These are phyloP conservation scores for Malus sylvestris DNA, from an alignment of 306 rosid species.

Conservation along the genomic window DNA sequence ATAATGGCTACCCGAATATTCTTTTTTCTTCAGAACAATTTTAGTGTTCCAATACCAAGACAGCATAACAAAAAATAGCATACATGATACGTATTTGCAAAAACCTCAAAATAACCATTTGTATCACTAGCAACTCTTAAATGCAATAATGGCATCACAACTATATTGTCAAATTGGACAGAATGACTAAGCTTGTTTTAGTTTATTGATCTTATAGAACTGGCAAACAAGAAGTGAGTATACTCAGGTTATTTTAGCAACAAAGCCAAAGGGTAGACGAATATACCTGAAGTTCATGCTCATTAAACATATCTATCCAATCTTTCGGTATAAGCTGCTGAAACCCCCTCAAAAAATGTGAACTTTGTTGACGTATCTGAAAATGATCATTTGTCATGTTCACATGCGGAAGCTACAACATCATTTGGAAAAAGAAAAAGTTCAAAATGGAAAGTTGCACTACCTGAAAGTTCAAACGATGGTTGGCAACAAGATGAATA, in stretches of 20 bases:
- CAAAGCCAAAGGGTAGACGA: conserved; percentile 9
- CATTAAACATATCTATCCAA: conserved; percentile 97
- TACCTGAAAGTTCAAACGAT: conserved; percentile 97
- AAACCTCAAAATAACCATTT: neutral
- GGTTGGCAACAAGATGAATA: conserved; percentile 96
- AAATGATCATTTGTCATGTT: conserved; percentile 2
- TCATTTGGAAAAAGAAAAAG: neutral
- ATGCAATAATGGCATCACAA: neutral
- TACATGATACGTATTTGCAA: neutral
- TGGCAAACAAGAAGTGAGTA: neutral
- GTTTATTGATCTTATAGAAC: neutral
- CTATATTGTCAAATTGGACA: neutral
- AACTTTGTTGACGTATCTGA: conserved; percentile 98
- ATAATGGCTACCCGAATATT: neutral
- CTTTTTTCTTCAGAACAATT: neutral
- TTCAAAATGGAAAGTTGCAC: conserved; percentile 13
- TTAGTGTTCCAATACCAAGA: neutral
- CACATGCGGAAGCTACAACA: neutral
- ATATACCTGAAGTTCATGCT: conserved; percentile 94
- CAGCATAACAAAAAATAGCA: neutral
- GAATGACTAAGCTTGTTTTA: neutral
- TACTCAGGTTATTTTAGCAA: neutral
- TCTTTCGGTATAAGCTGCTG: conserved; percentile 94
- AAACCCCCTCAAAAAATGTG: conserved; percentile 94
- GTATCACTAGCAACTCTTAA: neutral